phyloP scores from a whole-genome alignment of 2,329 filamentous ascomycete genomes.

The Decorospora gaudefroyi region DNA sequence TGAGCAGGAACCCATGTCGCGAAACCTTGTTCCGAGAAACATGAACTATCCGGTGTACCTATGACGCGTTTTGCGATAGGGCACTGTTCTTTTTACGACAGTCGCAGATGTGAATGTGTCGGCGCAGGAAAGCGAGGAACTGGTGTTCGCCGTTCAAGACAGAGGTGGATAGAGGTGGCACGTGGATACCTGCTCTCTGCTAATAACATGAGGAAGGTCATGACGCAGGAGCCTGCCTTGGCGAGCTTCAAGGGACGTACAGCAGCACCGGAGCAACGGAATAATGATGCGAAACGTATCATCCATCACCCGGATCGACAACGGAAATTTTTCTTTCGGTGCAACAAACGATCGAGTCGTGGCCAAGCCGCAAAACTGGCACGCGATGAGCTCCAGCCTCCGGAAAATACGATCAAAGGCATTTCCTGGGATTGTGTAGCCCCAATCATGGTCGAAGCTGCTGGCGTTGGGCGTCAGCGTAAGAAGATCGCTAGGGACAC shows the following conservation, averaged over 20 bases:
- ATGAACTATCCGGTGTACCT: slow-evolving; percentile 1
- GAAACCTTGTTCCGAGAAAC: slow-evolving; percentile 1
- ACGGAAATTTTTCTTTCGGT: slow-evolving; percentile 22
- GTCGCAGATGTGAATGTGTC: not conserved
- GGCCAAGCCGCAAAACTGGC: slow-evolving; percentile 14
- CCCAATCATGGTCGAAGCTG: slow-evolving; percentile 11
- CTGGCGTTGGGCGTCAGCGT: slow-evolving; percentile 19
- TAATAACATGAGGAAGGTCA: slow-evolving; percentile 13
- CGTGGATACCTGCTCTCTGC: slow-evolving; percentile 4
- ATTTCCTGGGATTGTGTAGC: slow-evolving; percentile 7
- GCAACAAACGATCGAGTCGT: slow-evolving; percentile 23
- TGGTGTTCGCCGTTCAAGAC: slow-evolving; percentile 1
- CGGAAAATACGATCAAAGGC: slow-evolving; percentile 5
- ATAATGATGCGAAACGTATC: slow-evolving; percentile 19
- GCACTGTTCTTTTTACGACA: not conserved
- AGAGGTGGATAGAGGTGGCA: not conserved
- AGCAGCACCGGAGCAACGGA: slow-evolving; percentile 21
- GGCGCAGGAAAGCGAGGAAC: slow-evolving; percentile 1
- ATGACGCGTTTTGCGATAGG: too few species aligned
- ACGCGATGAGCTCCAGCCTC: slow-evolving; percentile 12
- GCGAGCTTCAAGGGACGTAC: slow-evolving; percentile 19
- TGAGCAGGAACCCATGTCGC: not conserved
- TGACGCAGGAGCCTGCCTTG: slow-evolving; percentile 6
- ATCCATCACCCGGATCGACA: slow-evolving; percentile 21
- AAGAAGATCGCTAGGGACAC: slow-evolving; percentile 27